A percentile compares a stretch with the other conserved stretches of the same genome.
phyloP scores from a whole-genome alignment of 75 land plant species.

The Sequoiadendron giganteum region DNA sequence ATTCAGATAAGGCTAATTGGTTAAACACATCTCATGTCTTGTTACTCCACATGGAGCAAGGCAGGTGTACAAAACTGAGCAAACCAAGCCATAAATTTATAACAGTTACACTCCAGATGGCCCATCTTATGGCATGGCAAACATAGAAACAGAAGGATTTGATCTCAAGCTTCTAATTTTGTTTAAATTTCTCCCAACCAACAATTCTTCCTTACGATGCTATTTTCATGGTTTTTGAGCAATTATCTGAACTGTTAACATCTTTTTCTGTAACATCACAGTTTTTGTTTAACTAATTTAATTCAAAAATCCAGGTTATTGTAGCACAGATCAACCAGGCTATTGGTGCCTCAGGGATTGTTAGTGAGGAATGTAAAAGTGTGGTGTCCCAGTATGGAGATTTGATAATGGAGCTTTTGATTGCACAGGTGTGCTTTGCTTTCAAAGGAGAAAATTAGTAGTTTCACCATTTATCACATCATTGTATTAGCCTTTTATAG shows the following conservation, averaged over 20 bases:
- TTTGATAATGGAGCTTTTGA: constrained; percentile 62
- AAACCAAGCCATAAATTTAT: background rate
- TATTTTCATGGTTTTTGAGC: background rate
- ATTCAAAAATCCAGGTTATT: constrained; percentile 43
- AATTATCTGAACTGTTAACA: background rate
- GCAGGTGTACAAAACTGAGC: no score
- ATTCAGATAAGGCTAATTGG: no score
- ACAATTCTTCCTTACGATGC: background rate
- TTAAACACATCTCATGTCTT: no score
- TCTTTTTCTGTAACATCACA: background rate
- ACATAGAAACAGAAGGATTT: background rate
- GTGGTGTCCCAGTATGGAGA: constrained; percentile 86
- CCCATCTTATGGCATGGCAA: background rate
- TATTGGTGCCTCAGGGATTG: constrained; percentile 87
- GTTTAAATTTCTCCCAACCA: background rate
- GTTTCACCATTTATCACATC: background rate
- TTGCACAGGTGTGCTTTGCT: constrained; percentile 53
- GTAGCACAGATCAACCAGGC: constrained; percentile 87
- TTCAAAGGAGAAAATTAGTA: background rate
- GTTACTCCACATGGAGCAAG: no score
- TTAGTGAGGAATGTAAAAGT: constrained; percentile 80
- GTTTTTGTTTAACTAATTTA: background rate
- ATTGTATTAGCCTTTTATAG: background rate
- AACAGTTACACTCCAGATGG: background rate
- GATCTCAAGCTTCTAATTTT: background rate